These are phyloP conservation scores for Lachancea cidri DNA, from an alignment of 805 yeast species.

Conservation along the genomic window DNA sequence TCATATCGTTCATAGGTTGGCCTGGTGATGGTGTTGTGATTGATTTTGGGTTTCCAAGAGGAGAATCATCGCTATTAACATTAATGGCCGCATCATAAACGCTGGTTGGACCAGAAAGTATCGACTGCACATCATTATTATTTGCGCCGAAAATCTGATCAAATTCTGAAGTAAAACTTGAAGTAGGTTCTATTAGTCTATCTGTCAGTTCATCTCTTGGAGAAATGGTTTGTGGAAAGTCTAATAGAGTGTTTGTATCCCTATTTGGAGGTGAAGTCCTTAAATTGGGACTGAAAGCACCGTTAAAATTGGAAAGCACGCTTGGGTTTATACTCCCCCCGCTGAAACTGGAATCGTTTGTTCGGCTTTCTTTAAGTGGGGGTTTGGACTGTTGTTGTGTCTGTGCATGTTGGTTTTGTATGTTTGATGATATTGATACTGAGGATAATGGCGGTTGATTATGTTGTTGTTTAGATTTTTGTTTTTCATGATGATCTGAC, in stretches of 20 bases:
- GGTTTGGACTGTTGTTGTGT: not conserved
- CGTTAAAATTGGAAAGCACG: conserved; percentile 15
- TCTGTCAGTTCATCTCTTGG: not conserved
- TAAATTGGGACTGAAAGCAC: conserved; percentile 12
- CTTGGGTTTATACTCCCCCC: conserved; percentile 16
- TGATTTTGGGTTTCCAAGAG: not conserved
- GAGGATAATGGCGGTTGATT: no score
- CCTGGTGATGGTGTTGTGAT: conserved; percentile 18
- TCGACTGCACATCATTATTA: conserved; percentile 3
- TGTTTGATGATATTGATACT: conserved; percentile 5
- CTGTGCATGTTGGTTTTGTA: not conserved
- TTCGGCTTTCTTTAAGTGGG: not conserved
- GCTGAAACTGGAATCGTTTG: not conserved
- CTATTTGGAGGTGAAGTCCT: conserved; percentile 14
- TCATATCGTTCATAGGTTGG: conserved; percentile 22
- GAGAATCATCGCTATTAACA: conserved; percentile 1
- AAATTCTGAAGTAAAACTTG: conserved; percentile 9
- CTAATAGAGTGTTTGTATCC: conserved; percentile 5
- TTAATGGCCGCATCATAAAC: not conserved
- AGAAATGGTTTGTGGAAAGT: conserved; percentile 4
- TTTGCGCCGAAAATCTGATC: conserved; percentile 9
- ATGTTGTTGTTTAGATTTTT: no score
- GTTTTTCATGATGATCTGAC: not conserved
- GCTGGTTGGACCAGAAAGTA: conserved; percentile 4
- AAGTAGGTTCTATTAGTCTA: conserved; percentile 5